Percentiles rank a stretch among this genome's conserved stretches.
phyloP scores from a whole-genome alignment of 225 moss, liverwort and hornwort species.

The Sphagnum contortum region DNA sequence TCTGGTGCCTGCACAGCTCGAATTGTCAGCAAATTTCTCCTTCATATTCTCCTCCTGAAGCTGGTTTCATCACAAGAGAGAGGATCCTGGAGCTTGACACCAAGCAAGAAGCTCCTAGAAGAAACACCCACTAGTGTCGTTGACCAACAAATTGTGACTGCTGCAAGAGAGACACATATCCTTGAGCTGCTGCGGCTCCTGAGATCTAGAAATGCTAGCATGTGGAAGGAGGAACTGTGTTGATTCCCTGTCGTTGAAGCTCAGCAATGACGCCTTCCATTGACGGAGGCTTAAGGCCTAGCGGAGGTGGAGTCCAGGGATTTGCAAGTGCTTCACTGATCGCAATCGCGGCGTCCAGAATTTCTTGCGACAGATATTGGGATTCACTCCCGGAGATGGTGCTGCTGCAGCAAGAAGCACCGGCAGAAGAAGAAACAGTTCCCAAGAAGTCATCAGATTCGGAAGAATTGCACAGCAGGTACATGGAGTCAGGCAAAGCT shows the following conservation, averaged over 20 bases:
- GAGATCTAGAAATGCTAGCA: conserved; percentile 21
- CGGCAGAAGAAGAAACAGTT: conserved; percentile 73
- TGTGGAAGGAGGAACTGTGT: conserved; percentile 72
- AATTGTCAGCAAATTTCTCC: too few relatives aligned
- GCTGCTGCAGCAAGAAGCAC: conserved; percentile 1
- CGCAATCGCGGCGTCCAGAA: conserved; percentile 68
- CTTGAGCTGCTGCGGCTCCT: too few relatives aligned
- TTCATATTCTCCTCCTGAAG: too few relatives aligned
- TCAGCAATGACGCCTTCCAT: conserved; percentile 97
- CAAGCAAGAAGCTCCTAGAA: too few relatives aligned
- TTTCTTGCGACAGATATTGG: conserved; percentile 76
- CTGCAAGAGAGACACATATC: too few relatives aligned
- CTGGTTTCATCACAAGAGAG: too few relatives aligned
- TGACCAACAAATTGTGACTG: too few relatives aligned
- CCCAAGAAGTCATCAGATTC: conserved; percentile 74
- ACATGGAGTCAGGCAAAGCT: conserved; percentile 61
- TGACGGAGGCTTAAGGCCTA: conserved; percentile 91
- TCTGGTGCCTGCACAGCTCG: too few relatives aligned
- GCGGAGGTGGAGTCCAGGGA: conserved; percentile 84
- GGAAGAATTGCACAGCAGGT: conserved; percentile 44
- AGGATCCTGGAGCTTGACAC: too few relatives aligned
- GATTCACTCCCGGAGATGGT: conserved; percentile 81
- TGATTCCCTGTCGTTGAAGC: conserved; percentile 88
- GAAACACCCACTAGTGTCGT: too few relatives aligned
- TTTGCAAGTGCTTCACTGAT: conserved; percentile 88